Evolutionary conservation across 371 early-diverging fungal genomes (phyloP).

Genomic region (Saksenaea oblongispora): DNA sequence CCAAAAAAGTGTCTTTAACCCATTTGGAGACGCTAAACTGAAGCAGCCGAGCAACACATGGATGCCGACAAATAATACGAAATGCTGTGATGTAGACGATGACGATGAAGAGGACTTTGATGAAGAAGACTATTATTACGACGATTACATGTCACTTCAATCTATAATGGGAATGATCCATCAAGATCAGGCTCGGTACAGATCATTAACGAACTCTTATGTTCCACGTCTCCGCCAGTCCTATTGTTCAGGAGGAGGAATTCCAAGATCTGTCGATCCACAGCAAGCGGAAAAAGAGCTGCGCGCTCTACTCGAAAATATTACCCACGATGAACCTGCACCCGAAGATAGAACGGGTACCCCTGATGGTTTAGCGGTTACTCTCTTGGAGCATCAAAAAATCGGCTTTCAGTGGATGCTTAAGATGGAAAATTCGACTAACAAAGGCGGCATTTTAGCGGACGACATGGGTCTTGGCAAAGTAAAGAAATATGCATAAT

Average conservation of each 20-base stretch:
- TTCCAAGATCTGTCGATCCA: background rate
- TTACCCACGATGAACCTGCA: conserved; percentile 36
- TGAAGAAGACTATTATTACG: background rate
- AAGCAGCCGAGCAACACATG: background rate
- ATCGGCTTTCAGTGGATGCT: conserved; percentile 66
- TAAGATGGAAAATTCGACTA: conserved; percentile 51
- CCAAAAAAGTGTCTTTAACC: background rate
- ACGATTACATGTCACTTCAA: background rate
- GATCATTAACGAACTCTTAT: background rate
- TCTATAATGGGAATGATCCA: background rate
- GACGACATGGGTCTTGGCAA: conserved; percentile 70
- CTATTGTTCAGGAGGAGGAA: background rate
- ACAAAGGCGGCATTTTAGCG: conserved; percentile 73
- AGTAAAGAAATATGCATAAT: conserved; percentile 16
- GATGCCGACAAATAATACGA: background rate
- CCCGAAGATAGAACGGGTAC: conserved; percentile 52
- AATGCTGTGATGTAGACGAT: background rate
- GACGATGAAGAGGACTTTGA: background rate
- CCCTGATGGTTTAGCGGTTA: conserved; percentile 49
- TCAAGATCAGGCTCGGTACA: background rate
- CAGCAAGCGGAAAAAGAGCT: conserved; percentile 41
- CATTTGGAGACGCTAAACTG: background rate
- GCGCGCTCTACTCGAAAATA: conserved; percentile 41
- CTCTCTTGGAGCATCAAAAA: conserved; percentile 64
- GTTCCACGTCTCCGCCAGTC: background rate